These are phyloP conservation scores for Phytophthora pinifolia DNA, from an alignment of 352 stramenopile genomes.

Conservation along the genomic window DNA sequence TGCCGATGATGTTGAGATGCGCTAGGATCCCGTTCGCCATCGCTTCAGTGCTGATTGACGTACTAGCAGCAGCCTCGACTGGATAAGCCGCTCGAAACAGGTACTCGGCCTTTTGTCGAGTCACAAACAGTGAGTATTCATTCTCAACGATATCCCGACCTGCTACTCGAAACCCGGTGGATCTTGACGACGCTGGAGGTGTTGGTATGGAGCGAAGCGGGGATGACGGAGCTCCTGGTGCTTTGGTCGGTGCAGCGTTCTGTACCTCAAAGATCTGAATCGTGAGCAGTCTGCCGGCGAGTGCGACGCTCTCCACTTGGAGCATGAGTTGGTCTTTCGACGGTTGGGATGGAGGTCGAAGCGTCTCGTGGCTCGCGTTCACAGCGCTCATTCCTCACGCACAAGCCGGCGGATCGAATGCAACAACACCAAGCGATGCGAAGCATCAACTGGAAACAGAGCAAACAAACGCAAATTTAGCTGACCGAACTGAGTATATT, in stretches of 20 bases:
- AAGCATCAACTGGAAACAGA: neutral
- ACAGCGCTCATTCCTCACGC: constrained; percentile 17
- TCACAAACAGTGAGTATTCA: constrained; percentile 62
- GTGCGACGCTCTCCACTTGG: constrained; percentile 32
- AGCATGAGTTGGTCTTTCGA: constrained; percentile 34
- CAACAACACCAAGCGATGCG: no score
- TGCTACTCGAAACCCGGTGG: constrained; percentile 44
- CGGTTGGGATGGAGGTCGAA: constrained; percentile 18
- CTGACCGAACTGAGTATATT: neutral
- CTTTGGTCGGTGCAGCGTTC: constrained; percentile 5
- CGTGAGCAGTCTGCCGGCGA: constrained; percentile 37
- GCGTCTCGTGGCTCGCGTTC: neutral
- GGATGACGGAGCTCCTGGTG: constrained; percentile 8
- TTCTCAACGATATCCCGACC: constrained; percentile 72
- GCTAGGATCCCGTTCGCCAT: constrained; percentile 53
- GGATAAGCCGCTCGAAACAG: constrained; percentile 34
- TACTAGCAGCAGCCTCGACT: constrained; percentile 1
- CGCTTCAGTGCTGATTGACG: constrained; percentile 19
- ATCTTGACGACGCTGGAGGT: constrained; percentile 1
- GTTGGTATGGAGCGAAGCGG: constrained; percentile 7
- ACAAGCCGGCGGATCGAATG: neutral
- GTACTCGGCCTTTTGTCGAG: constrained; percentile 44
- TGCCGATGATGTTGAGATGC: constrained; percentile 66
- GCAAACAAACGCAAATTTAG: constrained; percentile 1
- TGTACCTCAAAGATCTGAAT: constrained; percentile 42